Base-by-base conservation (phyloP, 176 grass and related monocot genomes). In the Saccharum spontaneum region DNA sequence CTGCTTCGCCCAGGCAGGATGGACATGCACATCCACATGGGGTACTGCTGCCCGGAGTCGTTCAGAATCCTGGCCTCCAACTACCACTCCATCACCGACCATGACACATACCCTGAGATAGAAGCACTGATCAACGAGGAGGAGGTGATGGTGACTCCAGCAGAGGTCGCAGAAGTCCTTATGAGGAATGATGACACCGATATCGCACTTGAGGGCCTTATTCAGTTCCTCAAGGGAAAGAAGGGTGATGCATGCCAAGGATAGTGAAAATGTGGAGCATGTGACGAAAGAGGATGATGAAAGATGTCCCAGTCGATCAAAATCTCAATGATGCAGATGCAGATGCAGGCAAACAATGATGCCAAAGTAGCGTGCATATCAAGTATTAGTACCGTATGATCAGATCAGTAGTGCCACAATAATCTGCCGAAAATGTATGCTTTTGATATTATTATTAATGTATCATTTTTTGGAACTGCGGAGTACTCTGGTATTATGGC, bases 21-120 rank as follows among this genome's bases (percentile, higher is more conserved):
- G 95, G 95, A 98, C 82, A 90, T 98, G 92, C 95, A 98, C 75
- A 88, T 94, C 67, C 95, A 97, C 79, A 93, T 97, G 95, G 75
- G 89, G 24, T 98, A 93, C 82, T 98, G 95, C 82, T 85, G 77
- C 61, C 84, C 88, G 0, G 84, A 88, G 12, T 91, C 90, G 8
- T 94, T 94, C 69, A 79, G 90, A 77, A 79, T 88, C 18, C 81
- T 97, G 75, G 88, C 85, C 80, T 89, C 69, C 79, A 98, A 98
- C 82, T 93, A 98, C 70, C 95, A 95, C 75, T 69, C 67, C 33
- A 84, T 94, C 23, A n/a, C 79, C 16, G 26, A 90, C 34, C 90
- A 95, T 52, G 10, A 3, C 11, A 88, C 92, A 72, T 98, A 91
- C 59, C 71, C 84, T 3, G 89, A 90, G 77, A 93, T 91, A 72